Evolutionary conservation across 169 alveolate species (phyloP), one percentile per base, ranked within the genome.

Genomic region (Eimeria brunetti): DNA sequence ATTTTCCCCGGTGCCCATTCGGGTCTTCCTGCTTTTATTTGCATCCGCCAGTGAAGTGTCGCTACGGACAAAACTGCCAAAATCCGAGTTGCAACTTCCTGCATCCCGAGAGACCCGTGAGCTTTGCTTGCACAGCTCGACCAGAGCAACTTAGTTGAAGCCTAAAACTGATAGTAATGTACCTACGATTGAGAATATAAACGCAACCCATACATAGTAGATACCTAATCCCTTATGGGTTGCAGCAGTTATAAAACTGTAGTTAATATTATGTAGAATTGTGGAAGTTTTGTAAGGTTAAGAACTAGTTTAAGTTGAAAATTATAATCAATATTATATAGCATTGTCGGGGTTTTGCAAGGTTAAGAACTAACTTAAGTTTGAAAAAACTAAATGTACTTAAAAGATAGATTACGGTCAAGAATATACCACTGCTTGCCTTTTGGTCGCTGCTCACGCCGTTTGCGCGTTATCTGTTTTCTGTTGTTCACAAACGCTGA

Each of bases 1-100:
- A 95, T 46, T 97, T 97, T 96, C 98, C 98, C 33, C 94, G 95
- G 56, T 97, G 98, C 64, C 95, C 97, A 78, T 97, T 96, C 64
- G 98, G 97, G 36, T 64, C 96, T 49, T 97, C 95, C 67, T 97
- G 98, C 85, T 96, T 97, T 64, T 97, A 96, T 89, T 75, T 96
- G 58, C 98, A 97, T 49, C 98, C 98, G 30, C 93, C 96, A 41
- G 95, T 96, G 30, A 96, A 97, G 78, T 97, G 98, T 84, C 96
- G 96, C 69, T 97, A 91, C 95, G 98, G 98, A 64, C 86, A 41
- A 94, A 75, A 78, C 84, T 91, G 95, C 73, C 83, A 81, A 33
- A 91, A 91, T n/a, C 91, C 95, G 0, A 75, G 73, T 85, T 91
- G 95, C 95, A 91, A 91, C 56, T 91, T 75, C 85, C 33, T 58